Evolutionary conservation across 441 rosid genomes (phyloP).

Genomic region (Erysimum pusillum): DNA sequence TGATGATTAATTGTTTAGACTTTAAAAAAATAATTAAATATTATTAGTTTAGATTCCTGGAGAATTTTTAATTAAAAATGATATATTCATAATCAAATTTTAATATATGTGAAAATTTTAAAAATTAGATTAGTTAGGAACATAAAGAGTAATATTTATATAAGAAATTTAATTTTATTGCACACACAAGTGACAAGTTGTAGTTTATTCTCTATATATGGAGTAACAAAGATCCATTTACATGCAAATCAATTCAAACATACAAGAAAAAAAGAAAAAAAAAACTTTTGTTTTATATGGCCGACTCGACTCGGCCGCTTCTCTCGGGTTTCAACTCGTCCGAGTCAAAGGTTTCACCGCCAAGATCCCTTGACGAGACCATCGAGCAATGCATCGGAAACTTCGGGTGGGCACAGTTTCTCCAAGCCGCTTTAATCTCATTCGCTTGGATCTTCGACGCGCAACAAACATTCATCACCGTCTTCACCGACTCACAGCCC

Average conservation of each 20-base stretch:
- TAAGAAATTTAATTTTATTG: too few relatives aligned
- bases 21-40: too few relatives aligned
- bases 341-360: constrained; percentile 36
- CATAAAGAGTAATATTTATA: neutral
- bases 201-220: constrained; percentile 5
- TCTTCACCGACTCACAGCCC: constrained; percentile 71
- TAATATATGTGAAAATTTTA: too few relatives aligned
- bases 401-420: constrained; percentile 60
- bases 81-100: too few relatives aligned
- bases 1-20: too few relatives aligned
- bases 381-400: constrained; percentile 60
- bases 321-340: constrained; percentile 34
- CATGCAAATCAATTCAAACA: constrained; percentile 18
- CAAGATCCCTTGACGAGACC: constrained; percentile 55
- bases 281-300: constrained; percentile 21
- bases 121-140: too few relatives aligned
- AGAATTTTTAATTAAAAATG: too few relatives aligned
- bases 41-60: too few relatives aligned
- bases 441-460: constrained; percentile 72
- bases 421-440: constrained; percentile 68
- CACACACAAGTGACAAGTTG: constrained; percentile 8
- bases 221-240: neutral
- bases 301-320: constrained; percentile 35
- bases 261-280: constrained; percentile 4
- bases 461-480: constrained; percentile 76